Conservation (phyloP, 768 basidiomycete genomes). For the Lyophyllum decastes region DNA sequence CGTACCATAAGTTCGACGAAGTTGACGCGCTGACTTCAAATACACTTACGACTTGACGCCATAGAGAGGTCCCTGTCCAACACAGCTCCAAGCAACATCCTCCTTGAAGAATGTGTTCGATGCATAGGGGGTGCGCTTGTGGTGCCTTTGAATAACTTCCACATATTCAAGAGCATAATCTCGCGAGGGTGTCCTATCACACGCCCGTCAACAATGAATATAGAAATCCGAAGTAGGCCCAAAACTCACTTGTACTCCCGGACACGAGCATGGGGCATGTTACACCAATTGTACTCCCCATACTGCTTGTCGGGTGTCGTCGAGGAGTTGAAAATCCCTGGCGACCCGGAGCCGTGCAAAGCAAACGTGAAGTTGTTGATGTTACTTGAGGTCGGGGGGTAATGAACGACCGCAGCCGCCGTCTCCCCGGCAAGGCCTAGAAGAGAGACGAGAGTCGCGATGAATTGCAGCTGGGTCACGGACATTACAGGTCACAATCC, state of each 20-base stretch:
- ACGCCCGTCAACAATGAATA: neutral
- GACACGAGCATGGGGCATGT: constrained; percentile 52
- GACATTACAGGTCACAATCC: constrained; percentile 2
- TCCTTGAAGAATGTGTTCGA: constrained; percentile 55
- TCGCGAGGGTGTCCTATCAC: constrained; percentile 33
- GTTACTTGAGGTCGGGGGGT: constrained; percentile 37
- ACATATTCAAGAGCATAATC: constrained; percentile 45
- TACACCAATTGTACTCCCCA: constrained; percentile 54
- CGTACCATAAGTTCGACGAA: neutral
- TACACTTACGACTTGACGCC: constrained; percentile 29
- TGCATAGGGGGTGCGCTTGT: constrained; percentile 52
- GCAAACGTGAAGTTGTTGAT: constrained; percentile 46
- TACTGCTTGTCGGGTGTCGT: constrained; percentile 37
- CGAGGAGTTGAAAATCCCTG: constrained; percentile 48
- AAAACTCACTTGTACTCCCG: constrained; percentile 44
- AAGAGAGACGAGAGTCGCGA: constrained; percentile 14
- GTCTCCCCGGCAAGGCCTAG: constrained; percentile 7
- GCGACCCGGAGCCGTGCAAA: constrained; percentile 42
- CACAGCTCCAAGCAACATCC: constrained; percentile 45
- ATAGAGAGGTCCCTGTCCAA: constrained; percentile 38
- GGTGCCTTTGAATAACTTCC: constrained; percentile 54
- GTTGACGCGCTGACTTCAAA: neutral
- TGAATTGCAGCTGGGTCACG: neutral
- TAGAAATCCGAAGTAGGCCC: neutral
- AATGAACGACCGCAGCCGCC: constrained; percentile 32